Evolutionary conservation across 257 asterid species (phyloP).

Genomic region (Lantana camara): DNA sequence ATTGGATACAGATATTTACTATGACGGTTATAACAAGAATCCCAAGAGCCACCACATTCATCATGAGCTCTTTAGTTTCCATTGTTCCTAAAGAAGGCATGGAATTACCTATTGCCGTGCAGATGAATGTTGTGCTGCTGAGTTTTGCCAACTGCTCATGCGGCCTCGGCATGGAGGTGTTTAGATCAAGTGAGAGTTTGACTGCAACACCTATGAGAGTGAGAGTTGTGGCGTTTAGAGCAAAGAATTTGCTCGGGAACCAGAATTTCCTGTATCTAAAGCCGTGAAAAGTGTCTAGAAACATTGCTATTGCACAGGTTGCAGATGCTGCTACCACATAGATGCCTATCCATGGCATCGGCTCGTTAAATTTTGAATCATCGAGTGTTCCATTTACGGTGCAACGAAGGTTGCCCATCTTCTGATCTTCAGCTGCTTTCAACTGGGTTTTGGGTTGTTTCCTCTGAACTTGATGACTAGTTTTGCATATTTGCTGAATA

Average conservation of each 20-base stretch:
- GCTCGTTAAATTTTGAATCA: slow-evolving; percentile 55
- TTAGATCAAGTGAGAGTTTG: slow-evolving; percentile 76
- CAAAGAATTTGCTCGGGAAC: slow-evolving; percentile 80
- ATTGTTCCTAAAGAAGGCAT: slow-evolving; percentile 74
- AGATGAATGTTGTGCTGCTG: slow-evolving; percentile 63
- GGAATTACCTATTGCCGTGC: slow-evolving; percentile 65
- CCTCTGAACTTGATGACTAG: not conserved
- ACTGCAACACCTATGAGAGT: slow-evolving; percentile 65
- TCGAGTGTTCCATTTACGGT: slow-evolving; percentile 44
- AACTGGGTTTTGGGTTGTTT: not conserved
- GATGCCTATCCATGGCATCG: slow-evolving; percentile 74
- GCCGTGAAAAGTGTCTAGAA: slow-evolving; percentile 49
- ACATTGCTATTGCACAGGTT: slow-evolving; percentile 62
- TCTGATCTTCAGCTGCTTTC: not conserved
- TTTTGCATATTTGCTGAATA: not conserved
- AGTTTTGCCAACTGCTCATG: slow-evolving; percentile 76
- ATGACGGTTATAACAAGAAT: slow-evolving; percentile 65
- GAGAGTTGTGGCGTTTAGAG: slow-evolving; percentile 81
- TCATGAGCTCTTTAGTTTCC: slow-evolving; percentile 61
- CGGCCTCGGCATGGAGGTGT: slow-evolving; percentile 73
- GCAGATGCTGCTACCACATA: slow-evolving; percentile 70
- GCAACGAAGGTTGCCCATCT: slow-evolving; percentile 60
- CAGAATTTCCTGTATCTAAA: slow-evolving; percentile 45
- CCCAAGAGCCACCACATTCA: slow-evolving; percentile 66
- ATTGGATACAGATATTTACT: slow-evolving; percentile 62